Conservation (phyloP, 2,329 filamentous ascomycete species). For the Teratosphaeria gauchensis region DNA sequence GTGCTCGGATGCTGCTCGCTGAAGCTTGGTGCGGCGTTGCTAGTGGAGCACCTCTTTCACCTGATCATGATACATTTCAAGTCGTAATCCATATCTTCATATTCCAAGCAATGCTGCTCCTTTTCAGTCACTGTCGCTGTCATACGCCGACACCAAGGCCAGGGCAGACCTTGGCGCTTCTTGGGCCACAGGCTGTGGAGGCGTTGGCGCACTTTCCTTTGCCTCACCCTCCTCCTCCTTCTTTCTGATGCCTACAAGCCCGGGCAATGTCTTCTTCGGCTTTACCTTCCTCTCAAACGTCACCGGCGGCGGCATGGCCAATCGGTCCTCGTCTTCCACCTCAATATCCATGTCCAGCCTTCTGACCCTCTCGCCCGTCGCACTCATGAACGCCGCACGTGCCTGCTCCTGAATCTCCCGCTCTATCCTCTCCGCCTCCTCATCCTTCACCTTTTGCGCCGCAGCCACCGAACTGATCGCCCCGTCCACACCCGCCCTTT, state of each 20-base stretch:
- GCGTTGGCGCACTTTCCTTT: background rate
- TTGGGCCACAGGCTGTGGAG: background rate
- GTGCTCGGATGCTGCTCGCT: too few relatives aligned
- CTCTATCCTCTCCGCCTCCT: slow-evolving; percentile 58
- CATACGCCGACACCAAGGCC: background rate
- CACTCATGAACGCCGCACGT: slow-evolving; percentile 62
- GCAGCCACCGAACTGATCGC: slow-evolving; percentile 49
- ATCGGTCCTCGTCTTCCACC: slow-evolving; percentile 23
- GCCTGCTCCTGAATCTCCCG: slow-evolving; percentile 77
- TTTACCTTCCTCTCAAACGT: slow-evolving; percentile 69
- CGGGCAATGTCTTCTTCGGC: slow-evolving; percentile 73
- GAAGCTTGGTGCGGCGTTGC: too few relatives aligned
- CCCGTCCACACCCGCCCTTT: slow-evolving; percentile 51
- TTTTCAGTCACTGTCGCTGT: background rate
- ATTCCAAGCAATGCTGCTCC: too few relatives aligned
- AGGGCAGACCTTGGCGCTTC: background rate
- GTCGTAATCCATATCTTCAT: too few relatives aligned
- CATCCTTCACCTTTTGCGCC: slow-evolving; percentile 48
- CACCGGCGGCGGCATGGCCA: slow-evolving; percentile 35
- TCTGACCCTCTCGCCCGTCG: slow-evolving; percentile 45
- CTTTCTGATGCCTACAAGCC: slow-evolving; percentile 75
- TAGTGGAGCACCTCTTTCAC: too few relatives aligned
- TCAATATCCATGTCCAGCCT: slow-evolving; percentile 44
- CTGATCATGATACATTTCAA: too few relatives aligned
- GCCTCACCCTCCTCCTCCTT: slow-evolving; percentile 47